A percentile compares a stretch with the other conserved stretches of the same genome.
phyloP scores from a whole-genome alignment of 257 asterid species.

The Ilex asprella region DNA sequence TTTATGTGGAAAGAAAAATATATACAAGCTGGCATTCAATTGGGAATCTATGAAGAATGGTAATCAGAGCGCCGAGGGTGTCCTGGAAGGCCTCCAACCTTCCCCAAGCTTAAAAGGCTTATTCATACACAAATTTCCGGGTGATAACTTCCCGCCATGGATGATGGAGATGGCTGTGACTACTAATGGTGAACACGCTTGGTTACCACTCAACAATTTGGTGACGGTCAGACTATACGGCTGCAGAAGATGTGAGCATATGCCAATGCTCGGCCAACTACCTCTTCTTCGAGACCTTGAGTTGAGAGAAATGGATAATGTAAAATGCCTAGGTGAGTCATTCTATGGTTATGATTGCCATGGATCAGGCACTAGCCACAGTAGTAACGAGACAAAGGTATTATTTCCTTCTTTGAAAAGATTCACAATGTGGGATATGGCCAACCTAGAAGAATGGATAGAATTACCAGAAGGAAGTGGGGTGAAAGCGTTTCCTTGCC shows the following conservation, averaged over 20 bases:
- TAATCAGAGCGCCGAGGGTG: constrained; percentile 1
- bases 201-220: constrained; percentile 6
- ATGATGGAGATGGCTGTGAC: too few relatives aligned
- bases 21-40: constrained; percentile 4
- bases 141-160: constrained; percentile 18
- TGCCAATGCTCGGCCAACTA: constrained; percentile 11
- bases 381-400: background rate
- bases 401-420: constrained; percentile 20
- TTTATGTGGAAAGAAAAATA: background rate
- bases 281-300: constrained; percentile 13
- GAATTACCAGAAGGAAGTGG: background rate
- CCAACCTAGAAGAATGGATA: constrained; percentile 18
- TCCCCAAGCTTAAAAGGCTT: constrained; percentile 9
- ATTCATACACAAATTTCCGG: background rate
- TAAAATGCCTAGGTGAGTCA: constrained; percentile 14
- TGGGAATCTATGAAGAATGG: constrained; percentile 4
- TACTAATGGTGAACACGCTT: background rate
- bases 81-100: constrained; percentile 30
- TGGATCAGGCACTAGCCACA: background rate
- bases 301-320: background rate
- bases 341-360: constrained; percentile 12
- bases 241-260: constrained; percentile 11
- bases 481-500: constrained; percentile 13
- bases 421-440: constrained; percentile 7
- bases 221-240: background rate